Base-by-base conservation (phyloP, 2,329 filamentous ascomycete species). In the Lasiodiplodia hormozganensis region DNA sequence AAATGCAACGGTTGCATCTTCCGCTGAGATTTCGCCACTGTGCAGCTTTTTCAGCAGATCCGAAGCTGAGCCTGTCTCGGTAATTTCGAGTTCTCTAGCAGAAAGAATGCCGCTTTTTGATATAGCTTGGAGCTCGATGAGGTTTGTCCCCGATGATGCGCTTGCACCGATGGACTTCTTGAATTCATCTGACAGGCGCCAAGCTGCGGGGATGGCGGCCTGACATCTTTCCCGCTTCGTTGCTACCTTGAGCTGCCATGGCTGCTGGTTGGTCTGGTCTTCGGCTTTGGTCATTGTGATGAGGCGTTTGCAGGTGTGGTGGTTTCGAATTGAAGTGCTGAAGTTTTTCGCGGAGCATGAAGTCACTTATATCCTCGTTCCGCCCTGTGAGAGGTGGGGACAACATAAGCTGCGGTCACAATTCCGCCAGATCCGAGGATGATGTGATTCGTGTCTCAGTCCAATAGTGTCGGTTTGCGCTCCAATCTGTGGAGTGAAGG, bases 1-100 rank as follows among this genome's bases (percentile, higher is more conserved):
- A 71, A 85, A 90, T 0, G 86, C 87, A 16, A 75, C 78, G 1
- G 82, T 79, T 1, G 88, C 86, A 18, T 86, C 81, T 12, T 75
- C 70, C 43, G 75, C 77, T 28, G 49, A 78, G 0, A 75, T 62
- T 3, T 75, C 60, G 0, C 75, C 70, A 1, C 57, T 69, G 2
- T 51, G 51, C 72, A 81, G 76, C 64, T 73, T 57, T 2, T 71
- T 65, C 2, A 80, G 69, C 14, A 81, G 65, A 0, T 69, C 73
- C 0, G 76, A 77, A 3, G 79, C 79, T 72, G 79, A 76, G 67
- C 79, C 72, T 10, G 73, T 72, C 49, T 78, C 77, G 0, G 79
- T 81, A 16, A 81, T 72, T 1, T 74, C 72, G 1, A 80, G 64
- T 67, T 81, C 79, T 47, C 72, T 69, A 8, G 70, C 62, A 0